Evolutionary conservation across 148 eudicot species (phyloP).

Genomic region (Suaeda aralocaspica): DNA sequence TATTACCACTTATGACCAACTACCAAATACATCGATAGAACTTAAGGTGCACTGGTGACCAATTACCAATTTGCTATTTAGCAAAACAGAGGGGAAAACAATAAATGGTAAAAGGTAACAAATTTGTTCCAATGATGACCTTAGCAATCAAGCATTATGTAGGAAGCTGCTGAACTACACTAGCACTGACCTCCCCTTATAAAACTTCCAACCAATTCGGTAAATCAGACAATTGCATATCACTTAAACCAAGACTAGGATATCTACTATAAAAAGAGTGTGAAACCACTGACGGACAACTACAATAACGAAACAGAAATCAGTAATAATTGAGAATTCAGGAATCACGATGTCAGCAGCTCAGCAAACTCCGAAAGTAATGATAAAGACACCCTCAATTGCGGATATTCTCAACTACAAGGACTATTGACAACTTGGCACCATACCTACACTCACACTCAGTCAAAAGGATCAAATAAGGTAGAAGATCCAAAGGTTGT

Average conservation of each 20-base stretch:
- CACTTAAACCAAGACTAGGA: not conserved
- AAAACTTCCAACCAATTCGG: not conserved
- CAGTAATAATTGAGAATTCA: no score
- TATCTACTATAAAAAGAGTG: not conserved
- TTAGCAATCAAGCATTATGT: not conserved
- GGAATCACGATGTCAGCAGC: not conserved
- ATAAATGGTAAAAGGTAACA: not conserved
- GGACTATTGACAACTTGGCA: no score
- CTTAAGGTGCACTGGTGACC: no score
- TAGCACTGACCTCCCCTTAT: not conserved
- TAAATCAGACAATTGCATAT: not conserved
- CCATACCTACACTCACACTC: not conserved
- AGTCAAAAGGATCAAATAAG: not conserved
- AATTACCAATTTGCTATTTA: not conserved
- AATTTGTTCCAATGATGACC: not conserved
- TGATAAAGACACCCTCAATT: not conserved
- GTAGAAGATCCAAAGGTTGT: not conserved
- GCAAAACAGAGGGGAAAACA: not conserved
- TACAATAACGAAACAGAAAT: not conserved
- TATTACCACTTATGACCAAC: no score
- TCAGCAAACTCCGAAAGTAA: not conserved
- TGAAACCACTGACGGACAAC: not conserved
- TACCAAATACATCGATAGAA: no score
- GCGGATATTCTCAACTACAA: no score
- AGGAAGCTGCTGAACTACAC: not conserved